phyloP scores from a whole-genome alignment of 768 basidiomycete genomes.

The Lepiota venenata region DNA sequence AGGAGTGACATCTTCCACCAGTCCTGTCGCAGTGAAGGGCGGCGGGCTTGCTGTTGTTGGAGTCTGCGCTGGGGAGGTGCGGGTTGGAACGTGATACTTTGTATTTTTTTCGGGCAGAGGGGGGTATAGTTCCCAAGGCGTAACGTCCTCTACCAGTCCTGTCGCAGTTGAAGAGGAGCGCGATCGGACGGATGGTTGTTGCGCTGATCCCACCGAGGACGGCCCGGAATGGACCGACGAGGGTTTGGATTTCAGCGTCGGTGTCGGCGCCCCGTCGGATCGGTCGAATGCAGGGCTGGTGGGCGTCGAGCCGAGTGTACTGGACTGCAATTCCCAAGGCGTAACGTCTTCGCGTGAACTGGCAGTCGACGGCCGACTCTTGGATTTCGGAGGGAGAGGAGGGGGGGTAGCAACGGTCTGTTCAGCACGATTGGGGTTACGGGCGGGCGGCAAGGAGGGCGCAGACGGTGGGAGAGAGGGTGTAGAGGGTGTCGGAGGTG shows the following conservation, averaged over 20 bases:
- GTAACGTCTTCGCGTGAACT: slow-evolving; percentile 16
- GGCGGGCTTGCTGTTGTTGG: slow-evolving; percentile 4
- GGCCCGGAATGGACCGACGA: slow-evolving; percentile 13
- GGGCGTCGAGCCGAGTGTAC: neutral
- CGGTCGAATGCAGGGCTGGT: neutral
- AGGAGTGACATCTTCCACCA: slow-evolving; percentile 20
- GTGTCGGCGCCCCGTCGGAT: slow-evolving; percentile 9
- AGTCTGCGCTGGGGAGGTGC: slow-evolving; percentile 1
- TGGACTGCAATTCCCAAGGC: slow-evolving; percentile 13
- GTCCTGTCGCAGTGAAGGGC: slow-evolving; percentile 10
- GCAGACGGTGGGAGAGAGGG: slow-evolving; percentile 10
- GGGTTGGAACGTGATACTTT: slow-evolving; percentile 3
- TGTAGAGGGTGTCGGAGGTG: slow-evolving; percentile 1
- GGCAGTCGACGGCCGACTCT: slow-evolving; percentile 23
- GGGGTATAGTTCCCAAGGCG: slow-evolving; percentile 33
- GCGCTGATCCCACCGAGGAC: slow-evolving; percentile 2
- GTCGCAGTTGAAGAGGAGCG: slow-evolving; percentile 18
- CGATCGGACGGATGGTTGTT: slow-evolving; percentile 16
- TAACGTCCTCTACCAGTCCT: slow-evolving; percentile 25
- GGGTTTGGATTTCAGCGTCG: slow-evolving; percentile 14
- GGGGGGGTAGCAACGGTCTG: slow-evolving; percentile 7
- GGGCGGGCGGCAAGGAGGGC: slow-evolving; percentile 27
- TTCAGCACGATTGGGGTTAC: slow-evolving; percentile 26
- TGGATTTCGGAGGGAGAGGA: slow-evolving; percentile 7
- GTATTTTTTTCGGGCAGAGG: slow-evolving; percentile 10